Evolutionary conservation across 148 eudicot genomes (phyloP).

Genomic region (Silene latifolia): DNA sequence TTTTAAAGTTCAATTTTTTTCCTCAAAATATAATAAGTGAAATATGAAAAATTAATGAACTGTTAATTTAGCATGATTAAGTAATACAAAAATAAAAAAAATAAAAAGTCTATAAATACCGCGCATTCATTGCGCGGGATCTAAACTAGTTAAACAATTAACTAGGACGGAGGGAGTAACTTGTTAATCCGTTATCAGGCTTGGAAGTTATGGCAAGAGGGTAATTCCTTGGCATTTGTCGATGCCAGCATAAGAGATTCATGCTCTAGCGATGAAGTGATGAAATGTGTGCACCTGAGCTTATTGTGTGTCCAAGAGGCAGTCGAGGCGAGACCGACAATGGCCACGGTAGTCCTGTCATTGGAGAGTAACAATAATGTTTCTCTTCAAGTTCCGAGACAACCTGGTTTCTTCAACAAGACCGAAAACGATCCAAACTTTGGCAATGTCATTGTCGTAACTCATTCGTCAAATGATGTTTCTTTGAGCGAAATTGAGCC

Average conservation of each 20-base stretch:
- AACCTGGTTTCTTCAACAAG: conserved; percentile 15
- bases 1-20: too few relatives aligned
- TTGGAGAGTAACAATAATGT: conserved; percentile 13
- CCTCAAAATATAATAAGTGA: too few relatives aligned
- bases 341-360: conserved; percentile 21
- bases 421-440: background rate
- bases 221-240: conserved; percentile 25
- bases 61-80: too few relatives aligned
- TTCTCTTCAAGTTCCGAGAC: conserved; percentile 11
- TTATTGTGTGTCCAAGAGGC: conserved; percentile 31
- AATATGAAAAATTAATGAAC: too few relatives aligned
- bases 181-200: too few relatives aligned
- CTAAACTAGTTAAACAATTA: too few relatives aligned
- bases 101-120: too few relatives aligned
- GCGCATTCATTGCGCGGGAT: too few relatives aligned
- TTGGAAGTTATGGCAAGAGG: conserved; percentile 30
- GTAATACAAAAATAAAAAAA: too few relatives aligned
- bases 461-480: background rate
- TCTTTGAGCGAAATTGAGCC: conserved; percentile 18
- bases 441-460: background rate
- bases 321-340: conserved; percentile 26
- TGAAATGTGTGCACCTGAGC: conserved; percentile 29
- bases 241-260: conserved; percentile 28
- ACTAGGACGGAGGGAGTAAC: too few relatives aligned
- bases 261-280: conserved; percentile 17